A percentile compares a stretch with the other conserved stretches of the same genome.
Conservation (phyloP, 2,329 filamentous ascomycete genomes). For the Epichloe scottii region DNA sequence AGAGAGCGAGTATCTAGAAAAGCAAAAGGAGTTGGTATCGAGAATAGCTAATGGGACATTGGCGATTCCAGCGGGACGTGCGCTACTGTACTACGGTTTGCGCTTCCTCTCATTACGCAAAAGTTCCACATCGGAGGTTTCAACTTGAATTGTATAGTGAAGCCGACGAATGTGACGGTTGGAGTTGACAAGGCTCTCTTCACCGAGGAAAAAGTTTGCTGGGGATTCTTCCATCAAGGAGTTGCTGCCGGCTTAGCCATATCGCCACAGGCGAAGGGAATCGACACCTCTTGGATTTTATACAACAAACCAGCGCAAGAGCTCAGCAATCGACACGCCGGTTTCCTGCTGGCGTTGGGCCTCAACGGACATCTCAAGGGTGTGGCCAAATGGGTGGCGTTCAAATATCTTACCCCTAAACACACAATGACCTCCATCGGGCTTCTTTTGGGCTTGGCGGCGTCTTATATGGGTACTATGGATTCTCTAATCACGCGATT, state of each 20-base stretch:
- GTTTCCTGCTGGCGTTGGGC: constrained; percentile 80
- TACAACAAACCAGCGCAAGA: constrained; percentile 88
- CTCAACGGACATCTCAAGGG: constrained; percentile 90
- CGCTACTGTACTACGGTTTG: constrained; percentile 76
- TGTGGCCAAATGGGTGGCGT: constrained; percentile 94
- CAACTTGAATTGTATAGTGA: constrained; percentile 82
- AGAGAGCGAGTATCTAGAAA: constrained; percentile 79
- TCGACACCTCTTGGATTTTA: constrained; percentile 96
- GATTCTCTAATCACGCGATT: constrained; percentile 88
- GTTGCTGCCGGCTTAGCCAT: constrained; percentile 89
- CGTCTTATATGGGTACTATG: constrained; percentile 94
- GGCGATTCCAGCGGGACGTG: constrained; percentile 77
- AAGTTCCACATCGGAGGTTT: constrained; percentile 85
- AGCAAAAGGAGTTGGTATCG: constrained; percentile 81
- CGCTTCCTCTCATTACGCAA: constrained; percentile 79
- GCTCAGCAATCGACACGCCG: constrained; percentile 89
- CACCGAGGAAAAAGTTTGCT: constrained; percentile 92
- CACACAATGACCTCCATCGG: constrained; percentile 99
- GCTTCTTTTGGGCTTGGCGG: constrained; percentile 80
- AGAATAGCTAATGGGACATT: constrained; percentile 77
- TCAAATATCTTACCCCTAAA: constrained; percentile 98
- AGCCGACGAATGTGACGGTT: constrained; percentile 81
- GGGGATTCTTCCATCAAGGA: constrained; percentile 97
- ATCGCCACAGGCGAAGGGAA: constrained; percentile 77
- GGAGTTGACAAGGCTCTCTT: constrained; percentile 82